These are phyloP conservation scores for Globisporangium paroecandrum DNA, from an alignment of 352 stramenopile species.

Conservation along the genomic window DNA sequence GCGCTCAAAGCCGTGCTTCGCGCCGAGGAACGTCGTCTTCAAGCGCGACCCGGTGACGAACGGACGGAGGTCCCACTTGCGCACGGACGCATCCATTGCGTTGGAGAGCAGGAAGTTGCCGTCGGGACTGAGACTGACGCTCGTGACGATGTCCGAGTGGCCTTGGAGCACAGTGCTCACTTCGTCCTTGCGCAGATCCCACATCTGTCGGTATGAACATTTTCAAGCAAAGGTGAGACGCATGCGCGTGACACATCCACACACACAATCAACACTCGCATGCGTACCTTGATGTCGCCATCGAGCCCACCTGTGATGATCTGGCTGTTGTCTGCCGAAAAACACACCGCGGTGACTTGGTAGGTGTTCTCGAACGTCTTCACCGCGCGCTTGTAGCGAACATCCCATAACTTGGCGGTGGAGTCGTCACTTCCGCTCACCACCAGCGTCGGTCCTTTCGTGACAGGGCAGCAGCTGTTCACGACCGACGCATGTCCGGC, in stretches of 20 bases:
- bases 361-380: slow-evolving; percentile 86
- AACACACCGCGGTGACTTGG: slow-evolving; percentile 90
- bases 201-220: slow-evolving; percentile 38
- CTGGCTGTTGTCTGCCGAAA: slow-evolving; percentile 79
- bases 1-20: slow-evolving; percentile 92
- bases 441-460: slow-evolving; percentile 73
- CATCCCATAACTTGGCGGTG: slow-evolving; percentile 88
- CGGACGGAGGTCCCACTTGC: slow-evolving; percentile 92
- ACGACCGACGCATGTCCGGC: slow-evolving; percentile 82
- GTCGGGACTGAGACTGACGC: slow-evolving; percentile 91
- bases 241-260: not conserved
- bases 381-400: slow-evolving; percentile 69
- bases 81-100: slow-evolving; percentile 92
- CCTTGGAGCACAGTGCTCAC: slow-evolving; percentile 85
- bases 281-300: slow-evolving; percentile 82
- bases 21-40: slow-evolving; percentile 68
- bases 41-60: slow-evolving; percentile 69
- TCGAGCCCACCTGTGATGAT: slow-evolving; percentile 92
- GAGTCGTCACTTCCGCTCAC: slow-evolving; percentile 91
- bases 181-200: slow-evolving; percentile 88
- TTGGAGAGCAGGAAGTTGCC: slow-evolving; percentile 93
- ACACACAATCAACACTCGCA: not conserved
- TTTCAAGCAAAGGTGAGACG: not conserved
- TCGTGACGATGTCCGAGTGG: slow-evolving; percentile 93
- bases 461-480: slow-evolving; percentile 90